Conservation (phyloP, 2,329 filamentous ascomycete species). For the Phaeosphaeria sp. region DNA sequence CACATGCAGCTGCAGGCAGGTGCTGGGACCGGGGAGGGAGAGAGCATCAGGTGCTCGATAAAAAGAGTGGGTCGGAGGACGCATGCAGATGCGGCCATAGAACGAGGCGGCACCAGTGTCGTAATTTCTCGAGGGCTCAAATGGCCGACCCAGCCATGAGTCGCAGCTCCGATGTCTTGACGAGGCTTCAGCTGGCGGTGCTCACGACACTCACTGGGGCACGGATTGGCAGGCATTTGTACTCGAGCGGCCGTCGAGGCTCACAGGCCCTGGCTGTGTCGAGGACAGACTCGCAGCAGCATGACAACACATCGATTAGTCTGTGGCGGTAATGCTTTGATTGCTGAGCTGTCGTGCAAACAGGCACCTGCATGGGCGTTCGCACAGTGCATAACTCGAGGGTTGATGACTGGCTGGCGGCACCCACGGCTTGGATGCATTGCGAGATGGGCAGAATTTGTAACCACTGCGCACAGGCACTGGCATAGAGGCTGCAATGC, state of each 20-base stretch:
- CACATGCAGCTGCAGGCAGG: constrained; percentile 5
- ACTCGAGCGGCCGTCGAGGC: background rate
- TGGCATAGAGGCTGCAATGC: constrained; percentile 6
- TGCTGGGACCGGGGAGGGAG: constrained; percentile 6
- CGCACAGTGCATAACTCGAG: constrained; percentile 25
- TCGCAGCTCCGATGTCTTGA: background rate
- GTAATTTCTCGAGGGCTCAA: constrained; percentile 1
- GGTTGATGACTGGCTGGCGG: constrained; percentile 14
- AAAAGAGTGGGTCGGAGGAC: constrained; percentile 5
- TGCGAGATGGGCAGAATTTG: background rate
- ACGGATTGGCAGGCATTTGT: background rate
- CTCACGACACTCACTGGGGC: background rate
- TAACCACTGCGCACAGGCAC: constrained; percentile 1
- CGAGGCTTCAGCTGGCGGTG: background rate
- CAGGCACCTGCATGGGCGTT: constrained; percentile 17
- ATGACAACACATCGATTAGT: constrained; percentile 5
- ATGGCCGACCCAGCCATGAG: constrained; percentile 2
- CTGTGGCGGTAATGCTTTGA: constrained; percentile 17
- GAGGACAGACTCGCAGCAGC: background rate
- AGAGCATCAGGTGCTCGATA: constrained; percentile 4
- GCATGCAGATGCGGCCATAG: constrained; percentile 6
- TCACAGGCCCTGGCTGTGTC: background rate
- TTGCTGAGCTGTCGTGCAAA: constrained; percentile 40
- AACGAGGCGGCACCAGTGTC: constrained; percentile 3
- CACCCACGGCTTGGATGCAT: constrained; percentile 20